These are phyloP conservation scores for Naematelia encephala DNA, from an alignment of 768 basidiomycete genomes.

Conservation along the genomic window DNA sequence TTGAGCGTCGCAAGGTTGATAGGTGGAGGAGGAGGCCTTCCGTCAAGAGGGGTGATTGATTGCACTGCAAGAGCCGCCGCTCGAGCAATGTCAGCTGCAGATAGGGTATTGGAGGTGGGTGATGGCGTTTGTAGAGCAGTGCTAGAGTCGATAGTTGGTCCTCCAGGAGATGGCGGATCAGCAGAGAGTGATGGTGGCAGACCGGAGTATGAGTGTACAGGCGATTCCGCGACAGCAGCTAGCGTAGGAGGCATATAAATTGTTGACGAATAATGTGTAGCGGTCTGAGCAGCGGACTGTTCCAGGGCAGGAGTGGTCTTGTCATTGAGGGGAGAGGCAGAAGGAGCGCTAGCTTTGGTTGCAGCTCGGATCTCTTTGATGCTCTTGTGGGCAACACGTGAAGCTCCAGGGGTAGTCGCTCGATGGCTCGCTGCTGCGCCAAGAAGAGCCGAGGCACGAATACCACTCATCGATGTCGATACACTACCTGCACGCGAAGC, in stretches of 20 bases:
- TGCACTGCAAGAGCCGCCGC: background rate
- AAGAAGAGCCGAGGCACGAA: background rate
- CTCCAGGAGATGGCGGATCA: slow-evolving; percentile 3
- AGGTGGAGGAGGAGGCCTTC: background rate
- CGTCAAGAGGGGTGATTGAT: background rate
- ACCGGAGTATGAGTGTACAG: background rate
- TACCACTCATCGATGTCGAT: background rate
- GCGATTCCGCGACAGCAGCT: slow-evolving; percentile 5
- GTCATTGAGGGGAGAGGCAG: background rate
- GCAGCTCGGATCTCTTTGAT: background rate
- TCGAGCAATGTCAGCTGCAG: background rate
- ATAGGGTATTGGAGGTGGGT: background rate
- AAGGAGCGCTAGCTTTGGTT: background rate
- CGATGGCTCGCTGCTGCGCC: background rate
- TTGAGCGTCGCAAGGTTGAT: background rate
- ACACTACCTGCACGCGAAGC: background rate
- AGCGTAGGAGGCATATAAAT: slow-evolving; percentile 1
- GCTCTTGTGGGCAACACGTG: background rate
- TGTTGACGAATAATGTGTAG: background rate
- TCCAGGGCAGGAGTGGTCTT: background rate
- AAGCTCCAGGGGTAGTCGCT: background rate
- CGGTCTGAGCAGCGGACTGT: background rate
- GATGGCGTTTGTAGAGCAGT: background rate
- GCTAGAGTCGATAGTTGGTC: background rate
- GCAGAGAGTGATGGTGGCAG: slow-evolving; percentile 1